phyloP scores from a whole-genome alignment of 139 green algal genomes.

The Mychonastes homosphaera region DNA sequence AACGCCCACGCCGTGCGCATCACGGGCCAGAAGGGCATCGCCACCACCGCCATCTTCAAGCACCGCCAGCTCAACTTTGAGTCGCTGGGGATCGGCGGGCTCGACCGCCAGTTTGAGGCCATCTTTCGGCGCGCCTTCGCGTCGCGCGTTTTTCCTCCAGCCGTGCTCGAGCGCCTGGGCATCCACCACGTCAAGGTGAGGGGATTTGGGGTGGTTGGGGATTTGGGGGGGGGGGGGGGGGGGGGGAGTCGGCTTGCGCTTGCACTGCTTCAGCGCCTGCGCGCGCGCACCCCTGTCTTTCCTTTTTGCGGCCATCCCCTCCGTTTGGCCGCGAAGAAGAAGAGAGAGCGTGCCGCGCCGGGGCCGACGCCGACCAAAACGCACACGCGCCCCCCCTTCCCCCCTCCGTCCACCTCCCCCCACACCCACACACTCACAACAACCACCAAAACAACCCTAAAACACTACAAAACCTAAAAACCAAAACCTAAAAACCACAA shows the following conservation, averaged over 20 bases:
- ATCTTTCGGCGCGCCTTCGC: conserved; percentile 98
- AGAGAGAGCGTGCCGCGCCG: no score
- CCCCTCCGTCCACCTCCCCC: no score
- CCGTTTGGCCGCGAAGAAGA: no score
- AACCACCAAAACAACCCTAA: no score
- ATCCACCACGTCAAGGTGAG: conserved; percentile 94
- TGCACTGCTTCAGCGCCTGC: no score
- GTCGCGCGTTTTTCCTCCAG: conserved; percentile 83
- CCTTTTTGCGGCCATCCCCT: no score
- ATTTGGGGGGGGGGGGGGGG: conserved; percentile 9
- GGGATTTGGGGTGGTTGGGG: conserved; percentile 53
- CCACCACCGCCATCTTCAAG: conserved; percentile 87
- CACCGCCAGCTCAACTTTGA: conserved; percentile 90
- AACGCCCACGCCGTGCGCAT: conserved; percentile 66
- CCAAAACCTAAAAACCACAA: no score
- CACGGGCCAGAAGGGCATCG: conserved; percentile 55
- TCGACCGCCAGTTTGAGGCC: conserved; percentile 91
- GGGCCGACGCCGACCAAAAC: no score
- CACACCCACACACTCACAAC: no score
- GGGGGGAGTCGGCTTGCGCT: not conserved
- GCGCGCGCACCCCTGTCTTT: no score
- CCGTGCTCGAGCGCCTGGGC: conserved; percentile 77
- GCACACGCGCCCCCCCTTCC: no score
- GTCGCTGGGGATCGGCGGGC: conserved; percentile 91
- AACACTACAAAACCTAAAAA: no score